phyloP scores from a whole-genome alignment of 768 basidiomycete genomes.

The Agaricus blazei region DNA sequence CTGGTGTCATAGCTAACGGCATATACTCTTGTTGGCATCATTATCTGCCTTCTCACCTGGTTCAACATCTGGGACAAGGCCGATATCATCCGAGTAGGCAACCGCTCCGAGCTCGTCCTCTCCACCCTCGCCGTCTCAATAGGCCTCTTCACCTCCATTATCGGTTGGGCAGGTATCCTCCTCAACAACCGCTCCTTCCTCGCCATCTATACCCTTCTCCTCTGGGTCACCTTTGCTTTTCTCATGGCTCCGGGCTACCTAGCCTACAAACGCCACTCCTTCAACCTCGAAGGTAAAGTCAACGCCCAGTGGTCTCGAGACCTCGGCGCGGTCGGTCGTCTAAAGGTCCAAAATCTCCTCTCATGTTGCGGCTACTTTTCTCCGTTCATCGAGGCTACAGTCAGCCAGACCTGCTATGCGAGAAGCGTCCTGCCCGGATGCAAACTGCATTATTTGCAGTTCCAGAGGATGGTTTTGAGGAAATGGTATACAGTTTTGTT shows the following conservation, averaged over 20 bases:
- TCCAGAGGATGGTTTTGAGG: conserved; percentile 49
- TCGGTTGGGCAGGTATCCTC: conserved; percentile 77
- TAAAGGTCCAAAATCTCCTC: conserved; percentile 69
- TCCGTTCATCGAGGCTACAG: conserved; percentile 76
- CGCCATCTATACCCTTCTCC: conserved; percentile 69
- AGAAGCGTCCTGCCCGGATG: conserved; percentile 70
- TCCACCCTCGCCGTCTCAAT: conserved; percentile 62
- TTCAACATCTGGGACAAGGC: conserved; percentile 67
- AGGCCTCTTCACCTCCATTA: conserved; percentile 57
- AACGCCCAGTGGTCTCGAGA: conserved; percentile 70
- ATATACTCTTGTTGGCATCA: conserved; percentile 57
- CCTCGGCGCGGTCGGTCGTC: conserved; percentile 54
- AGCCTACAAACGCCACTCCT: conserved; percentile 67
- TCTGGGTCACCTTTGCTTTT: conserved; percentile 70
- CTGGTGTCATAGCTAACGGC: conserved; percentile 33
- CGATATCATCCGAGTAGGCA: conserved; percentile 69
- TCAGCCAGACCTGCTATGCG: conserved; percentile 70
- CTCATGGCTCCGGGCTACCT: conserved; percentile 74
- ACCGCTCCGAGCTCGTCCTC: conserved; percentile 60
- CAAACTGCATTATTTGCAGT: conserved; percentile 56
- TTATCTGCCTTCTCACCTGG: conserved; percentile 71
- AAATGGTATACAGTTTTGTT: conserved; percentile 68
- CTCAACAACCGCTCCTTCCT: conserved; percentile 84
- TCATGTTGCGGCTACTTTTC: conserved; percentile 79
- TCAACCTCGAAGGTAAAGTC: conserved; percentile 80